phyloP scores from a whole-genome alignment of 495 filamentous ascomycete genomes.

The Umbilicaria muhlenbergii region DNA sequence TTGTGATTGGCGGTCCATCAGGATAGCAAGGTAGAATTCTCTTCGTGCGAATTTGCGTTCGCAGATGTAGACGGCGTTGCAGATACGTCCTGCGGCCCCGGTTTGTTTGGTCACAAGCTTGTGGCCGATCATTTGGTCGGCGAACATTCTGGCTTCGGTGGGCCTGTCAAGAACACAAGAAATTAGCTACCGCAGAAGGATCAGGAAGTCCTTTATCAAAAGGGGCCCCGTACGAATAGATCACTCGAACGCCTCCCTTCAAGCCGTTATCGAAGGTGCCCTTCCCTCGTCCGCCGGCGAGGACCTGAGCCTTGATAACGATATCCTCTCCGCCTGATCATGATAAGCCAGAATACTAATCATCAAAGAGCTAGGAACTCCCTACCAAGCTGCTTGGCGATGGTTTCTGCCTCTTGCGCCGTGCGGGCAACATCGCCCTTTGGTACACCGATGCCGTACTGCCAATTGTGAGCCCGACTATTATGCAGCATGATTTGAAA shows the following conservation, averaged over 20 bases:
- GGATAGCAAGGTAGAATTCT: slow-evolving; percentile 95
- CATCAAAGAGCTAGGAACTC: slow-evolving; percentile 1
- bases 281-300: slow-evolving; percentile 94
- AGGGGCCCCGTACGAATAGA: slow-evolving; percentile 64
- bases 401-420: slow-evolving; percentile 74
- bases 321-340: slow-evolving; percentile 69
- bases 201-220: not conserved
- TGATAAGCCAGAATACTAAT: slow-evolving; percentile 10
- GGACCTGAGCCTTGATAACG: slow-evolving; percentile 99
- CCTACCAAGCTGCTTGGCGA: slow-evolving; percentile 75
- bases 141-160: slow-evolving; percentile 90
- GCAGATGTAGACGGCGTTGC: slow-evolving; percentile 94
- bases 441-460: slow-evolving; percentile 93
- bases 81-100: slow-evolving; percentile 75
- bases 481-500: not conserved
- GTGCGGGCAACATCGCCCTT: slow-evolving; percentile 71
- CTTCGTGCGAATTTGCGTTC: slow-evolving; percentile 98
- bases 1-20: slow-evolving; percentile 92
- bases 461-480: slow-evolving; percentile 8
- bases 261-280: slow-evolving; percentile 94
- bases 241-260: slow-evolving; percentile 95
- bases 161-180: slow-evolving; percentile 27
- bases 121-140: slow-evolving; percentile 98
- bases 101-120: slow-evolving; percentile 99
- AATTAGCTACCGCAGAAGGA: slow-evolving; percentile 10